Base-by-base conservation (phyloP, 441 rosid genomes). In the Pelargonium exstipulatum region DNA sequence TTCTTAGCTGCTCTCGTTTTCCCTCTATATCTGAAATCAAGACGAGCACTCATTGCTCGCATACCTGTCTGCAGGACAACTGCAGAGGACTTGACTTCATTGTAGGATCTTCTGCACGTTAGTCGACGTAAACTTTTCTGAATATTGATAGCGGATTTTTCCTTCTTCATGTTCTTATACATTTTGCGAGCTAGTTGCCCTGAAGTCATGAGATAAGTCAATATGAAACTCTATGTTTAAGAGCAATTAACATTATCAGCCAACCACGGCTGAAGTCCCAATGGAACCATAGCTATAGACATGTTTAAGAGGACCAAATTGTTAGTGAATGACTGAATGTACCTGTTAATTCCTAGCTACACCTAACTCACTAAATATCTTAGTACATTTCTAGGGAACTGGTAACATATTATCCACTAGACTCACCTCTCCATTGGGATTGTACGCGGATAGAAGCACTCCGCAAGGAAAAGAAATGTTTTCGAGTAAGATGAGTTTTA, bases 381-480 rank as follows among this genome's bases (percentile, higher is more conserved):
- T 12, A 3, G 17, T 61, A 46, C 24, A 22, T 37, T 12, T 60
- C 35, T 10, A 60, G 37, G 64, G 13, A 12, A 62, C 55, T 9
- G 7, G 60, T 45, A 12, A 7, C 1, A 26, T 17, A 20, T 16
- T 9, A 8, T 48, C 49, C 48, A 20, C 42, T 67, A 18, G 64
- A 65, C 77, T 80, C 76, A 90, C 99, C 97, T 89, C 99, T 90
- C 70, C 95, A 89, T 14, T 81, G 49, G 53, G 99, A 78, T 79
- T 95, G 98, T 67, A 90, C 46, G 73, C 73, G 70, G 20, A 90
- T 55, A 12, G 91, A 69, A 53, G 97, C 93, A 75, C 82, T 75
- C 65, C 87, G 85, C 79, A 92, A 68, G 62, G 91, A 84, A 75
- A 89, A 68, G 74, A 95, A 95, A 35, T 90, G 78, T 82, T 79